Conservation (phyloP, 176 grass and related monocot genomes). For the Oryza officinalis region DNA sequence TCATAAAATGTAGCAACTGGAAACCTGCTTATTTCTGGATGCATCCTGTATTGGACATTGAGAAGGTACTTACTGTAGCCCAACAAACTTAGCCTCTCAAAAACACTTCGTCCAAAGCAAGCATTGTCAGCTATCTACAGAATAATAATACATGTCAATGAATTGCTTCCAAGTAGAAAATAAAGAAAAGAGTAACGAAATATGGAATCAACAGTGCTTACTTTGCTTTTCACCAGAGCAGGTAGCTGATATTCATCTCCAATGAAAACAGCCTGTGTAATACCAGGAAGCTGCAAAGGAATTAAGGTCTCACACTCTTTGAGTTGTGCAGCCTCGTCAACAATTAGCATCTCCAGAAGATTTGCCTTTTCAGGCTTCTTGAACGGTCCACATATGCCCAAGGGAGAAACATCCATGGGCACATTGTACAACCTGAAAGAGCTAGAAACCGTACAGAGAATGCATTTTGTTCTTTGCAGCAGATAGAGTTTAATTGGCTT, state of each 20-base stretch:
- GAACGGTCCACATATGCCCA: neutral
- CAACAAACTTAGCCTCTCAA: slow-evolving; percentile 59
- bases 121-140: slow-evolving; percentile 56
- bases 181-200: neutral
- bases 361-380: neutral
- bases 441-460: slow-evolving; percentile 49
- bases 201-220: neutral
- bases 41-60: slow-evolving; percentile 70
- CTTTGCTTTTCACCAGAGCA: slow-evolving; percentile 66
- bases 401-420: neutral
- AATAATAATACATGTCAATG: neutral
- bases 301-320: slow-evolving; percentile 72
- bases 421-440: slow-evolving; percentile 34
- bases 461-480: slow-evolving; percentile 21
- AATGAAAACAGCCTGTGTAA: slow-evolving; percentile 54
- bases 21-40: slow-evolving; percentile 71
- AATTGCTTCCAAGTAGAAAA: neutral
- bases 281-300: slow-evolving; percentile 41
- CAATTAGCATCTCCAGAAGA: slow-evolving; percentile 41
- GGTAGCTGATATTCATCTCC: slow-evolving; percentile 68
- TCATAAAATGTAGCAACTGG: slow-evolving; percentile 55
- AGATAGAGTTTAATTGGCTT: neutral
- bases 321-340: slow-evolving; percentile 73
- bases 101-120: slow-evolving; percentile 52
- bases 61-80: slow-evolving; percentile 59